A percentile compares a stretch with the other conserved stretches of the same genome.
Conservation (phyloP, 352 stramenopile species). For the Pythium volutum region DNA sequence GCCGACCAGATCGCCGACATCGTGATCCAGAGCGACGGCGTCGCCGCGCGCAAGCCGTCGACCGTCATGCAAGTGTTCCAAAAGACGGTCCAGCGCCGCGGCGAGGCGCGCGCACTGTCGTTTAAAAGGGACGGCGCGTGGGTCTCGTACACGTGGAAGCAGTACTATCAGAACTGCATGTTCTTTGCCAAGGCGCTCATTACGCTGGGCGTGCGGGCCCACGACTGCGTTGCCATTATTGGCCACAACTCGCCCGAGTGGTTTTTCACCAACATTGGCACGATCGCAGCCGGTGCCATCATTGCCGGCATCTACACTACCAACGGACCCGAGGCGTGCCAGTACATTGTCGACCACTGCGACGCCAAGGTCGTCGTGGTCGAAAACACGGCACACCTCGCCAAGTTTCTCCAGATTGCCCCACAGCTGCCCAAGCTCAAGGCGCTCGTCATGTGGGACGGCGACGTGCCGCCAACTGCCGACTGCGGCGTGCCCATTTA, state of each 20-base stretch:
- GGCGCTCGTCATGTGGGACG: slow-evolving; percentile 92
- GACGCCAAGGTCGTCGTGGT: slow-evolving; percentile 91
- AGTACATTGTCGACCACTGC: slow-evolving; percentile 94
- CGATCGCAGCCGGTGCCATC: slow-evolving; percentile 91
- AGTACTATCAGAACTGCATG: slow-evolving; percentile 77
- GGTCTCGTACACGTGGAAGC: slow-evolving; percentile 60
- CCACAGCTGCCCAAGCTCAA: slow-evolving; percentile 90
- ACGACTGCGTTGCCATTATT: slow-evolving; percentile 86
- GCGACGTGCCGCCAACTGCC: slow-evolving; percentile 60
- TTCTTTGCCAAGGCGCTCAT: slow-evolving; percentile 82
- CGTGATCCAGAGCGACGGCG: slow-evolving; percentile 33
- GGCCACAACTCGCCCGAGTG: slow-evolving; percentile 93
- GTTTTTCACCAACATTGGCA: slow-evolving; percentile 90
- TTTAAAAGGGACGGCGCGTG: slow-evolving; percentile 72
- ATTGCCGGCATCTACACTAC: slow-evolving; percentile 96
- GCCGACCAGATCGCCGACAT: slow-evolving; percentile 30
- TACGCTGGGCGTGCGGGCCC: slow-evolving; percentile 62
- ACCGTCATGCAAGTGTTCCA: slow-evolving; percentile 64
- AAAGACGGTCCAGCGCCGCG: slow-evolving; percentile 52
- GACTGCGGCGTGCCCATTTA: slow-evolving; percentile 71
- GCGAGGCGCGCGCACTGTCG: slow-evolving; percentile 58
- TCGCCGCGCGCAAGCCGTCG: slow-evolving; percentile 36
- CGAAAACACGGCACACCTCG: slow-evolving; percentile 88
- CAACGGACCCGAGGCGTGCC: slow-evolving; percentile 86
- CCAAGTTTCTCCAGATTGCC: slow-evolving; percentile 91